phyloP scores from a whole-genome alignment of 768 basidiomycete genomes.

The Auricularia cornea region DNA sequence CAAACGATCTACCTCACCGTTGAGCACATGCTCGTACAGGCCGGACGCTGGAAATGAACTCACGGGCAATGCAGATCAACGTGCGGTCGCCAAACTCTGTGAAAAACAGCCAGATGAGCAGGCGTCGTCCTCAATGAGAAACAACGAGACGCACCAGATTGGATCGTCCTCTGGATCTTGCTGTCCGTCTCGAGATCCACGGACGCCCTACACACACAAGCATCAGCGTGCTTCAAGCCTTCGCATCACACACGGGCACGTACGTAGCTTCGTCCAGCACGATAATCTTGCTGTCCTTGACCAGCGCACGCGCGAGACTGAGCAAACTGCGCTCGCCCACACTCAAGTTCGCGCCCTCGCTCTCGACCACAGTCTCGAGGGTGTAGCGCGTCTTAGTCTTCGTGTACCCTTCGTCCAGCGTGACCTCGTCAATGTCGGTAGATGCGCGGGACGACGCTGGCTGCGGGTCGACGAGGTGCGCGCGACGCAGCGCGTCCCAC shows the following conservation, averaged over 20 bases:
- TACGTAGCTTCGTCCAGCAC: conserved; percentile 88
- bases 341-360: conserved; percentile 78
- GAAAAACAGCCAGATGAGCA: too few species aligned
- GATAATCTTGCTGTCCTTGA: conserved; percentile 76
- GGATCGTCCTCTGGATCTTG: conserved; percentile 88
- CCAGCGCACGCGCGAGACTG: conserved; percentile 80
- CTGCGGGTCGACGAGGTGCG: conserved; percentile 64
- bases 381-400: conserved; percentile 51
- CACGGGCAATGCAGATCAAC: conserved; percentile 79
- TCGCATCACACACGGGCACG: background rate
- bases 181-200: conserved; percentile 86
- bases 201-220: conserved; percentile 40
- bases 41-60: conserved; percentile 22
- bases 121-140: too few species aligned
- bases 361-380: conserved; percentile 76
- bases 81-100: conserved; percentile 69
- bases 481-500: conserved; percentile 82
- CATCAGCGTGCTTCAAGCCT: background rate
- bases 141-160: conserved; percentile 24
- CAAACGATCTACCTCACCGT: conserved; percentile 51
- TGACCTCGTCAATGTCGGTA: conserved; percentile 15
- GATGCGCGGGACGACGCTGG: conserved; percentile 13
- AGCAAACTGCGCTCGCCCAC: conserved; percentile 78
- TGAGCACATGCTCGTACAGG: conserved; percentile 4
- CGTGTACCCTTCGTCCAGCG: conserved; percentile 25